Evolutionary conservation across 2,329 filamentous ascomycete species (phyloP).

Genomic region (Mycosphaerelloides madeirae): DNA sequence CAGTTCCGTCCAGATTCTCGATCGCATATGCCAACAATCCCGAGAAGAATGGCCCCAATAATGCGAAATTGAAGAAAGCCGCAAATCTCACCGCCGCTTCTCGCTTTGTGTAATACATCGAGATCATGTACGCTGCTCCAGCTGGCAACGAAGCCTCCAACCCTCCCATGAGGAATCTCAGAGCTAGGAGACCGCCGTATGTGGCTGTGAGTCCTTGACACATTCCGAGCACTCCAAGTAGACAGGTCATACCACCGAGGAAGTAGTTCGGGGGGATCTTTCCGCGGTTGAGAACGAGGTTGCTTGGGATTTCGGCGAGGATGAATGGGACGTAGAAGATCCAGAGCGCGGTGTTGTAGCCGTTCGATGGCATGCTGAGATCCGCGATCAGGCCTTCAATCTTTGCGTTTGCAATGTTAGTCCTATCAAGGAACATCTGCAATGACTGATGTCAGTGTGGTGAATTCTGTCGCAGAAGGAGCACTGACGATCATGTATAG

Average conservation of each 20-base stretch:
- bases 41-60: constrained; percentile 9
- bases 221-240: constrained; percentile 10
- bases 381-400: constrained; percentile 8
- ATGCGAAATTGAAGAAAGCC: constrained; percentile 10
- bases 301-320: constrained; percentile 8
- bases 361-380: constrained; percentile 8
- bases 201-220: constrained; percentile 8
- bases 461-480: neutral
- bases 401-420: constrained; percentile 10
- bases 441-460: neutral
- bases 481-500: constrained; percentile 12
- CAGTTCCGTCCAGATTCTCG: constrained; percentile 7
- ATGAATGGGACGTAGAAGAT: constrained; percentile 11
- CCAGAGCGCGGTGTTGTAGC: constrained; percentile 9
- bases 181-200: constrained; percentile 4
- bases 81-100: constrained; percentile 31
- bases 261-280: constrained; percentile 9
- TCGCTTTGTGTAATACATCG: constrained; percentile 42
- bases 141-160: constrained; percentile 7
- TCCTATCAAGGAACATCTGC: constrained; percentile 11
- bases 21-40: constrained; percentile 10
- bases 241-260: constrained; percentile 10
- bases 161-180: constrained; percentile 7
- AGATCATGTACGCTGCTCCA: constrained; percentile 11
- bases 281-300: constrained; percentile 7